phyloP scores from a whole-genome alignment of 2,329 filamentous ascomycete species.

The Anthostomella pinea region DNA sequence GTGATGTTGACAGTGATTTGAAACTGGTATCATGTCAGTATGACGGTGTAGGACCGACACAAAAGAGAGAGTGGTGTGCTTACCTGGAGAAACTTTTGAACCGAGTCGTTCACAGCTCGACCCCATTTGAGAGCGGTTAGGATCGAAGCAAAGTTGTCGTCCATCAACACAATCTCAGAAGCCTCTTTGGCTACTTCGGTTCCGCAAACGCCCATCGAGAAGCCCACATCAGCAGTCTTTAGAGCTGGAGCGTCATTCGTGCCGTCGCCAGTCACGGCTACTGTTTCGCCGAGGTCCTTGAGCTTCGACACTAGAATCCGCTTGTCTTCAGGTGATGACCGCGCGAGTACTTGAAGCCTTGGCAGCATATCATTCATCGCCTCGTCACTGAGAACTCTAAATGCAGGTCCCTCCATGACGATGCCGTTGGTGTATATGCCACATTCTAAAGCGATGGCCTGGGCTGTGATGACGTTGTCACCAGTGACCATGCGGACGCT shows the following conservation, averaged over 20 bases:
- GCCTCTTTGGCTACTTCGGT: conserved; percentile 68
- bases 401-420: conserved; percentile 67
- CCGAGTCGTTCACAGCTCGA: conserved; percentile 65
- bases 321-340: conserved; percentile 66
- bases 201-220: conserved; percentile 66
- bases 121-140: conserved; percentile 67
- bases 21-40: conserved; percentile 39
- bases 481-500: conserved; percentile 74
- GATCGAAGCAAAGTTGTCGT: conserved; percentile 65
- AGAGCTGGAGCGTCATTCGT: conserved; percentile 66
- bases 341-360: conserved; percentile 60
- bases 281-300: conserved; percentile 60
- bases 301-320: conserved; percentile 59
- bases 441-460: conserved; percentile 71
- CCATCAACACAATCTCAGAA: conserved; percentile 65
- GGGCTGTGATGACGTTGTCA: conserved; percentile 69
- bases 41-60: not conserved
- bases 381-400: conserved; percentile 57
- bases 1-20: conserved; percentile 71
- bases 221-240: conserved; percentile 64
- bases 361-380: conserved; percentile 59
- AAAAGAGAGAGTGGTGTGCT: conserved; percentile 2
- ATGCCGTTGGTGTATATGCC: conserved; percentile 64
- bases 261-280: conserved; percentile 64
- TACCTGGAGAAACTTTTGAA: conserved; percentile 65